Evolutionary conservation across 2,329 filamentous ascomycete genomes (phyloP), one percentile per base, ranked within the genome.

Genomic region (Mariannaea elegans): DNA sequence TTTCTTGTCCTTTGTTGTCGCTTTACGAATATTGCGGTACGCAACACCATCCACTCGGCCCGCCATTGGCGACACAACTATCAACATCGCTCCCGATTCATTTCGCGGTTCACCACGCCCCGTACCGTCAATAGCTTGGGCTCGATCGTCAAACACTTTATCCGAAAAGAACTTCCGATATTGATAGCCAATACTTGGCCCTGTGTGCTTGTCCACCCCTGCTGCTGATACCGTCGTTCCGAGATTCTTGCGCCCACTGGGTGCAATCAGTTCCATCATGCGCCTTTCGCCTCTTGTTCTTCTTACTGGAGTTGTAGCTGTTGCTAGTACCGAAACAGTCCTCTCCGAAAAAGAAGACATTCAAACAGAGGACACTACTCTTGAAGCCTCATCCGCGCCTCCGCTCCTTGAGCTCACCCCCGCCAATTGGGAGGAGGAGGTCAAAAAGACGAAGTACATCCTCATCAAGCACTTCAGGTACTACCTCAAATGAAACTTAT

Each of bases 391-490:
- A 69, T 80, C 80, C 36, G 89, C 93, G 34, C 90, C 90, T 32
- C 86, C 88, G 4, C 77, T 91, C 71, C 76, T 83, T 41, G 84
- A 90, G 69, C 72, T 93, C 62, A 84, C 82, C 2, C 82, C 83
- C 24, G 76, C 81, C 41, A 88, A 80, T 65, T 84, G 88, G 65
- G 82, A 87, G 5, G 78, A 83, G 32, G 82, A 86, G 64, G 75
- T 85, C 44, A 84, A 84, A 63, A 79, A 78, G 54, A 77, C 79
- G 29, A 84, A 84, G 71, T 86, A 81, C 70, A 65, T 85, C 59
- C 69, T 87, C 63, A 78, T 87, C 46, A 87, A 90, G 75, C 88
- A 90, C 68, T 91, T 86, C 77, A 92, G 89, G 90, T 90, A 78
- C 38, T 48, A 39, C 34, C 13, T 36, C 41, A 18, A 46, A 44